Evolutionary conservation across 1,284 basidiomycete genomes (phyloP).

Genomic region (Cyathus pygmaeus): DNA sequence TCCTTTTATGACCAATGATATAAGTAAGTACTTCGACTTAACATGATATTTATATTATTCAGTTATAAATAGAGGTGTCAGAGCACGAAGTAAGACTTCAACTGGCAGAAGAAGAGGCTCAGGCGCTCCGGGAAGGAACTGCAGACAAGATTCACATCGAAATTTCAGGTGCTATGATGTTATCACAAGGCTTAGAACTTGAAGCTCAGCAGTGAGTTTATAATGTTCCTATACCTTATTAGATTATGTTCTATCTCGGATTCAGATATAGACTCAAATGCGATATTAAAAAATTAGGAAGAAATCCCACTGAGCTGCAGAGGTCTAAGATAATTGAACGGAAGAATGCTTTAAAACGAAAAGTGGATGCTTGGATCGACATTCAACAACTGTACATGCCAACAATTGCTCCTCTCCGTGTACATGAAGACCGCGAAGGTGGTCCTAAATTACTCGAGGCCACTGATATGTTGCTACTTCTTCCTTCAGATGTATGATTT

Average conservation of each 20-base stretch:
- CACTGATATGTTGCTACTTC: background rate
- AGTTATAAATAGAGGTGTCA: conserved; percentile 13
- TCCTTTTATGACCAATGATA: conserved; percentile 10
- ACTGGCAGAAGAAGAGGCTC: conserved; percentile 23
- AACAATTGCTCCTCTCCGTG: background rate
- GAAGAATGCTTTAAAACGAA: conserved; percentile 16
- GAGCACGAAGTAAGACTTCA: conserved; percentile 23
- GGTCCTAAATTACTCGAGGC: background rate
- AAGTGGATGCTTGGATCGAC: conserved; percentile 30
- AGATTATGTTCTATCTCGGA: no score
- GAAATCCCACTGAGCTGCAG: conserved; percentile 27
- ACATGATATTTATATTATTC: background rate
- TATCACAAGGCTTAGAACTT: conserved; percentile 30
- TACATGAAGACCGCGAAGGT: background rate
- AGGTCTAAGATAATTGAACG: conserved; percentile 24
- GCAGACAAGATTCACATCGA: conserved; percentile 17
- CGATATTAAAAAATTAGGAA: conserved; percentile 16
- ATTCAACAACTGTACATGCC: conserved; percentile 26
- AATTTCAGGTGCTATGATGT: conserved; percentile 24
- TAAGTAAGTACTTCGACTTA: conserved; percentile 6
- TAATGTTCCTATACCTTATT: background rate
- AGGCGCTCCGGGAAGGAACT: conserved; percentile 8
- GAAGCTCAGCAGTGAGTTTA: conserved; percentile 35
- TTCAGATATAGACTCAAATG: conserved; percentile 9
- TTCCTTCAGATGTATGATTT: background rate